phyloP scores from a whole-genome alignment of 768 basidiomycete genomes.

The Lactarius tabidus region DNA sequence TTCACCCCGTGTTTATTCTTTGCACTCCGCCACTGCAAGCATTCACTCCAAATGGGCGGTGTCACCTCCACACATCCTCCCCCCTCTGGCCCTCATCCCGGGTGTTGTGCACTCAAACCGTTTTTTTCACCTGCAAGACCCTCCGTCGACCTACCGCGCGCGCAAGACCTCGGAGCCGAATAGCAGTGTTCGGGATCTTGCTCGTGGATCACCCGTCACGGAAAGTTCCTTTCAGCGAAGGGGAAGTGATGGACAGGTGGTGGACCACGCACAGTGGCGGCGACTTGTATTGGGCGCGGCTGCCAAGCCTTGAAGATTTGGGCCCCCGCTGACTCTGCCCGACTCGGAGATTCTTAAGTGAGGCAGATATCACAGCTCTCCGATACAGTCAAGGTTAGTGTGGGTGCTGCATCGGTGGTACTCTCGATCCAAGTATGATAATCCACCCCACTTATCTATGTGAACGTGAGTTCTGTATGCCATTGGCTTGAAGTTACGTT shows the following conservation, averaged over 20 bases:
- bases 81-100: background rate
- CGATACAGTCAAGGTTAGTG: background rate
- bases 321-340: background rate
- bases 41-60: slow-evolving; percentile 14
- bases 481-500: background rate
- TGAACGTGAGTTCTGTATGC: background rate
- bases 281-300: slow-evolving; percentile 17
- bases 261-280: slow-evolving; percentile 15
- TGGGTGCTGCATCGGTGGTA: background rate
- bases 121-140: background rate
- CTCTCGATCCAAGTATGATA: background rate
- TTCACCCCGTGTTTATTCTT: background rate
- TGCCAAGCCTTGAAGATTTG: background rate
- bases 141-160: background rate
- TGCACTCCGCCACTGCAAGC: slow-evolving; percentile 14
- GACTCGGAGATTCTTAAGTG: background rate
- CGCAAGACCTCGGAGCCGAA: slow-evolving; percentile 1
- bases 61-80: background rate
- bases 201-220: background rate
- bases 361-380: background rate
- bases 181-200: background rate
- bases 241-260: slow-evolving; percentile 6
- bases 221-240: background rate
- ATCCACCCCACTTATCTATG: background rate
- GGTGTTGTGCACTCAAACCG: background rate